Percentiles rank a stretch among this genome's conserved stretches.
Evolutionary conservation across 2,329 filamentous ascomycete genomes (phyloP).

Genomic region (Colletotrichum spinosum): DNA sequence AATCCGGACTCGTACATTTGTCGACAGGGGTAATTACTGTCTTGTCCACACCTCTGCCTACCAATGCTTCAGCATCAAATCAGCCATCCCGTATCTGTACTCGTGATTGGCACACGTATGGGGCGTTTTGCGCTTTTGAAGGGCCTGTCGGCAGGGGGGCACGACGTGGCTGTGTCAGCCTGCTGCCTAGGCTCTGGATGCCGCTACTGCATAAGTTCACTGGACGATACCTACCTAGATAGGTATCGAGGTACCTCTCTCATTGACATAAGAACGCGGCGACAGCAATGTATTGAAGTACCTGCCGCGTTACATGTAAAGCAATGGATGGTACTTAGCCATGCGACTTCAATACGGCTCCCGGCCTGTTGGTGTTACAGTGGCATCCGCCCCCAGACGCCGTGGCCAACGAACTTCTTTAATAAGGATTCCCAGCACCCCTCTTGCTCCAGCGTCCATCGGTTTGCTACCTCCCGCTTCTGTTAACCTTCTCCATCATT

Average conservation of each 20-base stretch:
- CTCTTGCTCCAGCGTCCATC: background rate
- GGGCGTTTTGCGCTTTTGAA: background rate
- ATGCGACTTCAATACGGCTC: background rate
- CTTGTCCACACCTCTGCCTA: no score
- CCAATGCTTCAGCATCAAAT: no score
- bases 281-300: no score
- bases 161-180: slow-evolving; percentile 33
- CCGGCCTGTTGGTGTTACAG: background rate
- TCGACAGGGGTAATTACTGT: no score
- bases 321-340: no score
- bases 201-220: background rate
- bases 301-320: no score
- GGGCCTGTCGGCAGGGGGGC: slow-evolving; percentile 10
- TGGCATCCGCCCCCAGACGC: slow-evolving; percentile 10
- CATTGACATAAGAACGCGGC: no score
- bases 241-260: background rate
- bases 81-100: no score
- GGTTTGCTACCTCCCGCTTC: slow-evolving; percentile 10
- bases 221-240: background rate
- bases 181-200: slow-evolving; percentile 24
- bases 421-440: slow-evolving; percentile 17
- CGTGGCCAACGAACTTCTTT: slow-evolving; percentile 21
- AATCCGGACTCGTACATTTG: no score
- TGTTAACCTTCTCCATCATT: background rate
- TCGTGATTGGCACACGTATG: background rate